Conservation (phyloP, 78 protist genomes). For the Goniomonas avonlea region DNA sequence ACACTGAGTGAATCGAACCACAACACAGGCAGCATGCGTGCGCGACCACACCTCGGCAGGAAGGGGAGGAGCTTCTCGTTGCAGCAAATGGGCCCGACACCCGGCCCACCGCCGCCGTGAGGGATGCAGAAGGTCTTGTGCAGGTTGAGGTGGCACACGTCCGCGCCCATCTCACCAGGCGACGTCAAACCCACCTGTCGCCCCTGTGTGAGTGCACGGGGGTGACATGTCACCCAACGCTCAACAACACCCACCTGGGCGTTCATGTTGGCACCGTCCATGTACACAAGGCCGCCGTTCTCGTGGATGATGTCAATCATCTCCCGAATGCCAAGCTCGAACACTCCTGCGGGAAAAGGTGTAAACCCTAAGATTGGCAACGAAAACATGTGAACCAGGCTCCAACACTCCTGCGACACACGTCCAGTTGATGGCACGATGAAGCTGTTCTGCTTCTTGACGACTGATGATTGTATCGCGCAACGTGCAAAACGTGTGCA, state of each 20-base stretch:
- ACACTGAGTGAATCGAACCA: too few relatives aligned
- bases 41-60: conserved; percentile 43
- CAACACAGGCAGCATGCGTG: background rate
- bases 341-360: conserved; percentile 95
- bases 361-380: too few relatives aligned
- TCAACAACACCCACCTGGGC: conserved; percentile 58
- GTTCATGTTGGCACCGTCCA: conserved; percentile 98
- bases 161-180: conserved; percentile 93
- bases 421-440: too few relatives aligned
- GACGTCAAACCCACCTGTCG: conserved; percentile 81
- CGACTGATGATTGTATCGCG: too few relatives aligned
- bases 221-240: background rate
- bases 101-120: conserved; percentile 99
- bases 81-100: conserved; percentile 95
- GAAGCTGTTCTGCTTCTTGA: too few relatives aligned
- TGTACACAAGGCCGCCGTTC: conserved; percentile 80
- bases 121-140: conserved; percentile 98
- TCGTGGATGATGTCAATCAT: conserved; percentile 65
- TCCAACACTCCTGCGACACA: too few relatives aligned
- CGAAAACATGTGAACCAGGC: too few relatives aligned
- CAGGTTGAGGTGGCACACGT: conserved; percentile 94
- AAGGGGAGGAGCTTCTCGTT: conserved; percentile 63
- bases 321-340: conserved; percentile 72
- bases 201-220: too few relatives aligned
- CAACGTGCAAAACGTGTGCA: background rate